Conservation (phyloP, 192 early-diverging fungal genomes). For the Dissophora ornata region DNA sequence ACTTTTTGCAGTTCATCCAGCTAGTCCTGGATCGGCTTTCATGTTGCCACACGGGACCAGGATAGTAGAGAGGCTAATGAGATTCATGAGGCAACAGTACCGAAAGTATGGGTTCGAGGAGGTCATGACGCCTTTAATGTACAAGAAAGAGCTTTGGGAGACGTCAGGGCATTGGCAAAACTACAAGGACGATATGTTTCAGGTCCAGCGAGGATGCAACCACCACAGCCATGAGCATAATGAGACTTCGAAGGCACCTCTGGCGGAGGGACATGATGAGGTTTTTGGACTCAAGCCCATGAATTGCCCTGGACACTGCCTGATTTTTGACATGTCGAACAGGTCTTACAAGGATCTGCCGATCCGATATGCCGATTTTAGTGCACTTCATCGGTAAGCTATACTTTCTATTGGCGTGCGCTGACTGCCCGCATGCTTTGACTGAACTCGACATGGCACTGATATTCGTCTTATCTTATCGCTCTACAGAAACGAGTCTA, state of each 20-base stretch:
- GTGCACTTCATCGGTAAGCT: slow-evolving; percentile 86
- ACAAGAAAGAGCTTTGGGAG: slow-evolving; percentile 94
- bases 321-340: slow-evolving; percentile 84
- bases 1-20: slow-evolving; percentile 77
- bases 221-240: slow-evolving; percentile 23
- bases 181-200: slow-evolving; percentile 95
- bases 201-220: slow-evolving; percentile 61
- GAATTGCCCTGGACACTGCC: slow-evolving; percentile 98
- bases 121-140: slow-evolving; percentile 92
- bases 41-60: slow-evolving; percentile 83
- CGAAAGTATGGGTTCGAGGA: slow-evolving; percentile 83
- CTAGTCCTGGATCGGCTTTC: slow-evolving; percentile 79
- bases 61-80: slow-evolving; percentile 81
- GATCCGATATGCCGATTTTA: slow-evolving; percentile 91
- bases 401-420: not conserved
- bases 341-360: slow-evolving; percentile 92
- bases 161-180: slow-evolving; percentile 96
- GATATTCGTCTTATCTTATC: too few species aligned
- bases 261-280: slow-evolving; percentile 56
- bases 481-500: slow-evolving; percentile 82
- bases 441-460: too few species aligned
- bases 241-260: not conserved
- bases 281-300: slow-evolving; percentile 94
- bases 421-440: too few species aligned
- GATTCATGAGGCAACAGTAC: slow-evolving; percentile 82